Evolutionary conservation across 805 yeast species (phyloP).

Genomic region (Metschnikowia aberdeeniae): DNA sequence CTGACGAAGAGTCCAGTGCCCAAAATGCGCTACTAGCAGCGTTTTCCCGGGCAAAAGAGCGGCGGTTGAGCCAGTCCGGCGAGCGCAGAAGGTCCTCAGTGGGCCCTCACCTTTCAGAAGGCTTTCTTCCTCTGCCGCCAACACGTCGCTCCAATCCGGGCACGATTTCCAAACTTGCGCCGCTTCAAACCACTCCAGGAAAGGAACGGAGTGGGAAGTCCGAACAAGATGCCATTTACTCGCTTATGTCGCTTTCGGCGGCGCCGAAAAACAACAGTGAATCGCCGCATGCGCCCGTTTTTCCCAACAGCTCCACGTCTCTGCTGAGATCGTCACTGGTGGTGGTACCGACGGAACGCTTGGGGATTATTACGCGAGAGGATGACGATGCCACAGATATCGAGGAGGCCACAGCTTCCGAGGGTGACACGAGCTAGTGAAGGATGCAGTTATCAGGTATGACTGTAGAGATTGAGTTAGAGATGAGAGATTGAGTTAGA

Average conservation of each 20-base stretch:
- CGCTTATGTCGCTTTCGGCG: constrained; percentile 53
- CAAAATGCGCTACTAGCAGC: constrained; percentile 44
- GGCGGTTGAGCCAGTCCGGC: constrained; percentile 10
- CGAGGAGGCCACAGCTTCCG: constrained; percentile 27
- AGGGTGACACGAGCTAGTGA: constrained; percentile 15
- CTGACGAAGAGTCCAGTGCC: constrained; percentile 42
- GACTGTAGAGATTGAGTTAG: neutral
- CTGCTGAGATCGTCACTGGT: constrained; percentile 25
- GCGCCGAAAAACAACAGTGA: constrained; percentile 36
- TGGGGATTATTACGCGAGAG: constrained; percentile 20
- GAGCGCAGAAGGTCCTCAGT: constrained; percentile 13
- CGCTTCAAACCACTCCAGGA: constrained; percentile 12
- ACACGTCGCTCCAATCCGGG: neutral
- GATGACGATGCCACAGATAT: constrained; percentile 36
- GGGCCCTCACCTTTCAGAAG: constrained; percentile 8
- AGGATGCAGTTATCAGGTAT: neutral
- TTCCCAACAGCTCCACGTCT: constrained; percentile 16
- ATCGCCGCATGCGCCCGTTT: constrained; percentile 20
- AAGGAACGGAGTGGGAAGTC: constrained; percentile 21
- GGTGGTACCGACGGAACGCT: constrained; percentile 23
- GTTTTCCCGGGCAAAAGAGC: constrained; percentile 23
- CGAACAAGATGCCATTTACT: constrained; percentile 54
- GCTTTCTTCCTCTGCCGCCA: constrained; percentile 2
- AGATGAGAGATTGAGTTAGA: neutral
- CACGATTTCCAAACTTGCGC: constrained; percentile 13